Conservation (phyloP, 805 yeast species). For the Hanseniaspora clermontiae region DNA sequence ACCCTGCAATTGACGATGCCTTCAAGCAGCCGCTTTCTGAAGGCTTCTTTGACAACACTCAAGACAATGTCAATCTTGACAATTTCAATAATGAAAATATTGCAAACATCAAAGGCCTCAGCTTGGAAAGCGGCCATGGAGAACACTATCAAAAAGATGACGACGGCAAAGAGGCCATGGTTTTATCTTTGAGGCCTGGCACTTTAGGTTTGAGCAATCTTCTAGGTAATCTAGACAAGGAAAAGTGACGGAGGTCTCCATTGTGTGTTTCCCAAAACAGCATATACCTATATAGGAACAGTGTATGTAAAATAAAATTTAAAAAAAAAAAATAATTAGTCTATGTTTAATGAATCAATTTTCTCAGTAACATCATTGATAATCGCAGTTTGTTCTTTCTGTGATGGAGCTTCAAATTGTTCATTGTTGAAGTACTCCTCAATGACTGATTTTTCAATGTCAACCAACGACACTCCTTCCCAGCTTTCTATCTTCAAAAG, state of each 20-base stretch:
- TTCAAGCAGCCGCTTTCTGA: neutral
- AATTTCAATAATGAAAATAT: neutral
- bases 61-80: neutral
- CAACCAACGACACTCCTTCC: neutral
- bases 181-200: constrained; percentile 10
- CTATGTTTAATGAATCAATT: neutral
- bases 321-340: neutral
- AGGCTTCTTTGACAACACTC: neutral
- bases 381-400: neutral
- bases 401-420: neutral
- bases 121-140: neutral
- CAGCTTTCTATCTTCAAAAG: neutral
- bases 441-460: neutral
- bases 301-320: too few relatives aligned
- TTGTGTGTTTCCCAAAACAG: neutral
- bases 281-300: neutral
- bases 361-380: neutral
- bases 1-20: neutral
- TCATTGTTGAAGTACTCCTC: neutral
- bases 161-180: neutral
- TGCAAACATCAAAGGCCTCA: neutral
- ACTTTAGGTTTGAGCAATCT: constrained; percentile 2
- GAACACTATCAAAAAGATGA: neutral
- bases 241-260: neutral
- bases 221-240: neutral